Base-by-base conservation (phyloP, 192 early-diverging fungal species). In the Entomortierella parvispora region DNA sequence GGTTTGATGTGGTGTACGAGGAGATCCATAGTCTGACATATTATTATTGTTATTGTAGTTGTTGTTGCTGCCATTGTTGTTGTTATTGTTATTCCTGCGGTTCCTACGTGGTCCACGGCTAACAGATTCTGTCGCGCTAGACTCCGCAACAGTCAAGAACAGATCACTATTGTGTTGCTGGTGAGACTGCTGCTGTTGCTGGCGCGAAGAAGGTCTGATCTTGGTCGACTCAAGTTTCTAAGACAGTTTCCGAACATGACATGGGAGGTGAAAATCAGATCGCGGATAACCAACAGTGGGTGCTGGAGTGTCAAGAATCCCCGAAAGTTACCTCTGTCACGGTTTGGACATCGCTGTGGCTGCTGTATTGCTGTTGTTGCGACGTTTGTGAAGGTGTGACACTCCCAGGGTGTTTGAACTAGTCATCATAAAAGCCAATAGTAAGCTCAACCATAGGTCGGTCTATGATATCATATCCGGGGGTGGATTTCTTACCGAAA, bases 401-500 rank as follows among this genome's bases (percentile, higher is more conserved):
- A 12, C 37, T 5, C 37, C 10, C n/a, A 3, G 55, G 54, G 23
- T 63, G 53, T 51, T 75, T 76, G 59, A 68, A 74, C 68, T 12
- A 12, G 7, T 40, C 37, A 12, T 5, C 5, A 12, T 12, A 40
- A 40, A 40, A 40, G n/a, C n/a, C n/a, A n/a, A n/a, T n/a, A n/a
- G n/a, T n/a, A n/a, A n/a, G n/a, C n/a, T n/a, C n/a, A n/a, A n/a
- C n/a, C n/a, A n/a, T n/a, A n/a, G n/a, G n/a, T 15, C 20, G 58
- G 18, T 9, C 9, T 6, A 37, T 25, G 58, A 9, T 32, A n/a
- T n/a, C n/a, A n/a, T n/a, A n/a, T n/a, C n/a, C n/a, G n/a, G n/a
- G n/a, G n/a, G n/a, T n/a, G n/a, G n/a, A n/a, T 6, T 46, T 29
- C 77, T 34, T 50, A 86, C 84, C 69, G 88, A 80, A 26, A 88